Base-by-base conservation (phyloP, 2,329 filamentous ascomycete genomes). In the Acrocalymma vagum region DNA sequence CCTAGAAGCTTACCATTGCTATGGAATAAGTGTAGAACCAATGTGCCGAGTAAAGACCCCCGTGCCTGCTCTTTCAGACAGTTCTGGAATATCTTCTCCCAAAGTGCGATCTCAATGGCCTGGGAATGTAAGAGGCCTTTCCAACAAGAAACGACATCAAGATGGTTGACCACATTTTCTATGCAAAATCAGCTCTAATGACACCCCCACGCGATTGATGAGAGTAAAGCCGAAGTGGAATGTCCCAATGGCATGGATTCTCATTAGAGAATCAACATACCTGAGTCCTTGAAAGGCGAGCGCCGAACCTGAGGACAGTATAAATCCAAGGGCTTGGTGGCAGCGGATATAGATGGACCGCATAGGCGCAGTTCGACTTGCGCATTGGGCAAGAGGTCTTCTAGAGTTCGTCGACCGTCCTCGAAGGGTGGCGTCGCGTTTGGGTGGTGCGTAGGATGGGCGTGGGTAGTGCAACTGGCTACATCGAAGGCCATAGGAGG, bases 131-230 rank as follows among this genome's bases (percentile, higher is more conserved):
- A 60, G 3, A 71, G 32, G 5, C 58, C 54, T 41, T 63, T 71
- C 70, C 70, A 72, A 29, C 58, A 68, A 6, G 62, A 58, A 3
- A 65, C 45, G 5, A 63, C 45, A 35, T 72, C 69, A 17, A 70
- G 53, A 39, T 69, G 62, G 18, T 51, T 59, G 31, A 62, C 38
- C 4, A 38, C 38, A 9, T 7, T 18, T 5, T 11, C 17, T 8
- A 10, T 22, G 14, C n/a, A n/a, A n/a, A n/a, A n/a, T n/a, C n/a
- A n/a, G n/a, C n/a, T n/a, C n/a, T n/a, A n/a, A n/a, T n/a, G n/a
- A n/a, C n/a, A n/a, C n/a, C n/a, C n/a, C n/a, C n/a, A n/a, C n/a
- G n/a, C n/a, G n/a, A n/a, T n/a, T n/a, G n/a, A n/a, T n/a, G n/a
- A n/a, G n/a, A n/a, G n/a, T n/a, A n/a, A n/a, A n/a, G n/a, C n/a